Evolutionary conservation across 1,284 basidiomycete genomes (phyloP).

Genomic region (Puccinia coronata): DNA sequence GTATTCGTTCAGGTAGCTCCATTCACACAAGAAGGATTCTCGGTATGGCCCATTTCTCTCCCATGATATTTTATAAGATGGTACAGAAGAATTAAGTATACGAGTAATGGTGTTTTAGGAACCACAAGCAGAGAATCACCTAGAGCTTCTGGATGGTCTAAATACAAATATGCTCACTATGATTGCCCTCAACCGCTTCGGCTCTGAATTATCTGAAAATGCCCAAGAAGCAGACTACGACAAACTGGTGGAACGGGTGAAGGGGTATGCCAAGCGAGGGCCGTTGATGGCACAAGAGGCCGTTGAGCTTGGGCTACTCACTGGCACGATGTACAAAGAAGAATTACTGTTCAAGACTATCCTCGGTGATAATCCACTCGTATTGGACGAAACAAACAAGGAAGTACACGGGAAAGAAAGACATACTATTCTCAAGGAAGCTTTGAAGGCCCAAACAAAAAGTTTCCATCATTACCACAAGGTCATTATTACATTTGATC

Average conservation of each 20-base stretch:
- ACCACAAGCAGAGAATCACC: slow-evolving; percentile 56
- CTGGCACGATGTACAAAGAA: slow-evolving; percentile 58
- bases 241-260: slow-evolving; percentile 55
- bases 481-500: not conserved
- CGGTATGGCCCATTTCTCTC: slow-evolving; percentile 42
- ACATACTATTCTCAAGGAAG: slow-evolving; percentile 42
- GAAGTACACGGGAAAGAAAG: slow-evolving; percentile 49
- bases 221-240: slow-evolving; percentile 51
- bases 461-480: slow-evolving; percentile 56
- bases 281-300: slow-evolving; percentile 59
- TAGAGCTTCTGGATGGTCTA: slow-evolving; percentile 54
- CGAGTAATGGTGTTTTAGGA: not conserved
- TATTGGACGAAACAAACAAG: slow-evolving; percentile 53
- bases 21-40: slow-evolving; percentile 55
- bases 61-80: not conserved
- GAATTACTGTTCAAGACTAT: slow-evolving; percentile 56
- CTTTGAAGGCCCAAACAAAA: slow-evolving; percentile 45
- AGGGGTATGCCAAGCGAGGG: slow-evolving; percentile 57
- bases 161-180: slow-evolving; percentile 55
- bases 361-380: slow-evolving; percentile 51
- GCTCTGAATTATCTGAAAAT: slow-evolving; percentile 51
- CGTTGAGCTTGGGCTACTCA: slow-evolving; percentile 57
- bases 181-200: slow-evolving; percentile 55
- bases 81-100: not conserved
- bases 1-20: slow-evolving; percentile 50